Percentiles rank a stretch among this genome's conserved stretches.
These are phyloP conservation scores for Ostreobium quekettii DNA, from an alignment of 139 green algal genomes.

Conservation along the genomic window DNA sequence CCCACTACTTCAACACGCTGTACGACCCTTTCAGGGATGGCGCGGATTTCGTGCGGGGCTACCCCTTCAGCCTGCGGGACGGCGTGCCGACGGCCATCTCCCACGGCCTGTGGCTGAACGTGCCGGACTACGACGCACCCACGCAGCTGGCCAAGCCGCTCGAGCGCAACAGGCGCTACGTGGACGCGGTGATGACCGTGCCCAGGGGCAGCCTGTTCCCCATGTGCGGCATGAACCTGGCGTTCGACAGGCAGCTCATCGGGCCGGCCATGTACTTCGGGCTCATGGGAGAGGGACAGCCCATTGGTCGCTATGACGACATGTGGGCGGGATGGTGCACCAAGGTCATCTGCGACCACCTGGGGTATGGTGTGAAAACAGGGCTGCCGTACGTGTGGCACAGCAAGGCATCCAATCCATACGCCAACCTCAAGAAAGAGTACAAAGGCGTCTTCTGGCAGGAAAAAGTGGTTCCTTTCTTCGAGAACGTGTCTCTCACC, in stretches of 20 bases:
- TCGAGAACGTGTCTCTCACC: slow-evolving; percentile 66
- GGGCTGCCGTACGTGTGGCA: slow-evolving; percentile 96
- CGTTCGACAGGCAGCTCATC: slow-evolving; percentile 79
- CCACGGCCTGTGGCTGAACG: slow-evolving; percentile 96
- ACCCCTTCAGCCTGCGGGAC: slow-evolving; percentile 83
- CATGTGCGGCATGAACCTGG: slow-evolving; percentile 93
- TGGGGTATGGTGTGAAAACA: slow-evolving; percentile 87
- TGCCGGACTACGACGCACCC: slow-evolving; percentile 95
- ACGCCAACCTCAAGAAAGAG: slow-evolving; percentile 94
- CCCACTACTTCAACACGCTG: slow-evolving; percentile 97
- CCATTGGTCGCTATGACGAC: slow-evolving; percentile 91
- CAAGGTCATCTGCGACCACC: slow-evolving; percentile 95
- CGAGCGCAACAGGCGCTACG: slow-evolving; percentile 89
- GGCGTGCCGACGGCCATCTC: slow-evolving; percentile 83
- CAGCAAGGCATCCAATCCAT: slow-evolving; percentile 93
- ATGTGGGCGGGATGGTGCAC: slow-evolving; percentile 97
- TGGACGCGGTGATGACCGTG: slow-evolving; percentile 91
- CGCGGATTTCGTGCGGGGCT: slow-evolving; percentile 77
- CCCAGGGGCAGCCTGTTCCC: slow-evolving; percentile 91
- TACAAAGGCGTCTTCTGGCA: slow-evolving; percentile 99
- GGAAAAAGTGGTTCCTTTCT: slow-evolving; percentile 92
- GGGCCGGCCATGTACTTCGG: slow-evolving; percentile 96
- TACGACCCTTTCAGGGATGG: slow-evolving; percentile 87
- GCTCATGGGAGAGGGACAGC: slow-evolving; percentile 94
- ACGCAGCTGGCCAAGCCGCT: slow-evolving; percentile 95